Evolutionary conservation across 768 basidiomycete species (phyloP), one percentile per base, ranked within the genome.

Genomic region (Cubamyces sp.): DNA sequence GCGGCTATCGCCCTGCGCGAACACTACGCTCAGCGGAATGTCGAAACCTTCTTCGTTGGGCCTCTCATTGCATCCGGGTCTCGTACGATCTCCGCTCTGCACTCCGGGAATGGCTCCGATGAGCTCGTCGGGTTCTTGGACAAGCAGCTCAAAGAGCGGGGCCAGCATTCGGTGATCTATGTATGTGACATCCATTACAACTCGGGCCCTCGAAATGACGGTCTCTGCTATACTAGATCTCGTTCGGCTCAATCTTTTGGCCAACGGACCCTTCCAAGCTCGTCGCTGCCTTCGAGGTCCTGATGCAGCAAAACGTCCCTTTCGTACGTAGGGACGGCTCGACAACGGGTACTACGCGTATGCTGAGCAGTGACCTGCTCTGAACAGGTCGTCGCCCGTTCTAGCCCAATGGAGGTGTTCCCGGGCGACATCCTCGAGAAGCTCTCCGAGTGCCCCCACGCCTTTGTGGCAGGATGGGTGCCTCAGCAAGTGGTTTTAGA

Each of bases 161-260:
- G 70, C 8, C 25, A 47, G 42, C 48, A 58, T 18, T 68, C 67
- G 3, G 14, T 68, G 15, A 34, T 71, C 19, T 71, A 70, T 28
- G 70, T 66, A 26, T 7, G 61, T 50, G 19, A 9, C 26, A 11
- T 23, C 6, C 34, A 23, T 16, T 30, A 11, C 7, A 21, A 0
- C 12, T 26, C 16, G 34, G 3, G 40, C n/a, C 6, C 34, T 1
- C 6, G 9, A 34, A 6, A 30, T 34, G 34, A 34, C 34, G 14
- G n/a, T 42, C 14, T 9, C 39, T 25, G 14, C 19, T 43, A 15
- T 19, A n/a, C n/a, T n/a, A 69, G 69, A 59, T 70, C 18, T 68
- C 71, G 1, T 69, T 70, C 25, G 67, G 71, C 3, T 59, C 65
- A 1, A 9, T 64, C 0, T 68, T 62, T 39, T 70, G 69, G 68